These are phyloP conservation scores for Puccinia triticina DNA, from an alignment of 1,284 basidiomycete species.

Conservation along the genomic window DNA sequence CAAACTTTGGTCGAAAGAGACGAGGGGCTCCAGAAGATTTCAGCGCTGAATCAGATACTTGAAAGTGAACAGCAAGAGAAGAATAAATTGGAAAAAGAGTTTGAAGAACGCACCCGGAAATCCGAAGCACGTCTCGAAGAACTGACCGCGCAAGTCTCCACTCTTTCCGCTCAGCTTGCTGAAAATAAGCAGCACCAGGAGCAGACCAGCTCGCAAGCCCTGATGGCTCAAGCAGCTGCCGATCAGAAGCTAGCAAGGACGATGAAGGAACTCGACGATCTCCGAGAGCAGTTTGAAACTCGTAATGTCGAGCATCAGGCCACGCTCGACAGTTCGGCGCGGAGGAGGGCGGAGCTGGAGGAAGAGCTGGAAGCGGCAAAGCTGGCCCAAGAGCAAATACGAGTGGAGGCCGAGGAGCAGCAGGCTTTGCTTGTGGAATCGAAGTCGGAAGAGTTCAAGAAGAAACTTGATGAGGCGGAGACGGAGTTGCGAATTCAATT, in stretches of 20 bases:
- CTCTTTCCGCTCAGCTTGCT: constrained; percentile 31
- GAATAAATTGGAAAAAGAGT: constrained; percentile 18
- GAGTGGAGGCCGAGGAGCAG: neutral
- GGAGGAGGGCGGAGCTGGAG: constrained; percentile 5
- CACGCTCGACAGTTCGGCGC: neutral
- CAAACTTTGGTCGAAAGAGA: constrained; percentile 23
- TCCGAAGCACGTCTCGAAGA: constrained; percentile 12
- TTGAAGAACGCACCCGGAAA: constrained; percentile 30
- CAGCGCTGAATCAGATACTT: constrained; percentile 25
- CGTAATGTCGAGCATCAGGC: constrained; percentile 14
- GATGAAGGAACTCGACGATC: constrained; percentile 26
- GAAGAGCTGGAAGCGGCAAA: constrained; percentile 19
- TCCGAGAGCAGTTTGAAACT: constrained; percentile 8
- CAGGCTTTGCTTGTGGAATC: constrained; percentile 5
- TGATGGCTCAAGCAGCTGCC: constrained; percentile 3
- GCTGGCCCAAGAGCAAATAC: neutral
- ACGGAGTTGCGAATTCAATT: neutral
- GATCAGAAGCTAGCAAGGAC: constrained; percentile 17
- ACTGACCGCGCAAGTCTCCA: constrained; percentile 7
- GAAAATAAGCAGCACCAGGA: constrained; percentile 32
- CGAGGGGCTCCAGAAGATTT: constrained; percentile 25
- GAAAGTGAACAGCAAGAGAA: constrained; percentile 25
- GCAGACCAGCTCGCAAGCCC: constrained; percentile 2
- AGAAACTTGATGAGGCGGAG: constrained; percentile 19
- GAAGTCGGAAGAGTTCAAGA: neutral